Conservation (phyloP, 345 rosid genomes). For the Rhodamnia rubescens region DNA sequence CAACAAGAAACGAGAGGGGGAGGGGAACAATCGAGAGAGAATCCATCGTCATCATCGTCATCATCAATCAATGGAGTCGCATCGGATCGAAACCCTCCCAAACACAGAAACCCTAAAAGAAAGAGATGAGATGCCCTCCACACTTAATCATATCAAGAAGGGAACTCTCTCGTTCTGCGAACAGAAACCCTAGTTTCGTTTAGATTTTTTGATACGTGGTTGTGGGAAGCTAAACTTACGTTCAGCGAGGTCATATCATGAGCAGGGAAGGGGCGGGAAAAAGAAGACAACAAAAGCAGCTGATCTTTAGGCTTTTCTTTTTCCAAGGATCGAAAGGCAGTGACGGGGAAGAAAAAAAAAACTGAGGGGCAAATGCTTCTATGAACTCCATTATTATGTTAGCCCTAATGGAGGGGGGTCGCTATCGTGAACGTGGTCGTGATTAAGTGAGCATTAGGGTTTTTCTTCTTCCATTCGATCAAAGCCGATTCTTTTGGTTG, state of each 20-base stretch:
- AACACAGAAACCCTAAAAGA: not conserved
- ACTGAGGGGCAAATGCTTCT: not conserved
- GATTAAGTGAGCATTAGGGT: not conserved
- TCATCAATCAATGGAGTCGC: not conserved
- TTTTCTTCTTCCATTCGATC: not conserved
- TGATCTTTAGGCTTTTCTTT: not conserved
- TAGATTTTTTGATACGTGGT: not conserved
- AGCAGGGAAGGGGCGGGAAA: not conserved
- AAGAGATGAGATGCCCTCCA: not conserved
- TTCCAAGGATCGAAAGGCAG: not conserved
- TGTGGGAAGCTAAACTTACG: not conserved
- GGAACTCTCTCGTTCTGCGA: not conserved
- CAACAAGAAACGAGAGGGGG: not conserved
- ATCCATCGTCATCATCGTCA: not conserved
- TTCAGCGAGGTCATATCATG: not conserved
- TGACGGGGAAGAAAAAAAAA: not conserved
- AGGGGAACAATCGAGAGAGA: not conserved
- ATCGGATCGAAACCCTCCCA: not conserved
- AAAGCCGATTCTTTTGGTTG: not conserved
- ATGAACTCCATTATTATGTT: not conserved
- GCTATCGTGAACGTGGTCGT: not conserved
- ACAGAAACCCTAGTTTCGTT: not conserved
- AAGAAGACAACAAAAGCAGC: not conserved
- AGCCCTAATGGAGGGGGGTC: not conserved
- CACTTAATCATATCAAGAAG: not conserved